phyloP scores from a whole-genome alignment of 148 eudicot species.

The Fagopyrum homotropicum region DNA sequence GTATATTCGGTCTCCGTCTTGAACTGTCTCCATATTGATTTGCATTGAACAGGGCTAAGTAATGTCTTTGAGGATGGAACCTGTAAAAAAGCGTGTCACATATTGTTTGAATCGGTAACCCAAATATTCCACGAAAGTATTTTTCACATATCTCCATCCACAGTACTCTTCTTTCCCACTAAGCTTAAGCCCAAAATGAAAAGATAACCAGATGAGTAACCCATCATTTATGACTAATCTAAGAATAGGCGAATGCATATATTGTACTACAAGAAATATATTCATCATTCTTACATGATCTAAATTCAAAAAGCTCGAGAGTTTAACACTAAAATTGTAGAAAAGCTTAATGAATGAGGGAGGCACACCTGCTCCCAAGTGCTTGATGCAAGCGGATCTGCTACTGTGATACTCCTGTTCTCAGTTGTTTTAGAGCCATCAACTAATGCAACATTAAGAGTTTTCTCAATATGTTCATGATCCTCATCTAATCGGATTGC shows the following conservation, averaged over 20 bases:
- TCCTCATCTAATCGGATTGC: conserved; percentile 39
- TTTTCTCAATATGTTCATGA: conserved; percentile 28
- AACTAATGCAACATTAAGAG: conserved; percentile 26
- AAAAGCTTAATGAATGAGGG: background rate
- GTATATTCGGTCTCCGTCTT: conserved; percentile 89
- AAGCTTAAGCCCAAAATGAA: background rate
- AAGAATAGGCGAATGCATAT: background rate
- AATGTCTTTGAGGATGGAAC: conserved; percentile 83
- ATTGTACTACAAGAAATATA: background rate
- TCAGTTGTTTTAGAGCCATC: conserved; percentile 11
- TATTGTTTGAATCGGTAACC: background rate
- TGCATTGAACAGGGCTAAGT: conserved; percentile 93
- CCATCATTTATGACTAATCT: background rate
- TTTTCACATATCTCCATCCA: background rate
- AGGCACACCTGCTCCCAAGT: conserved; percentile 85
- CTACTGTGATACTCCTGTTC: conserved; percentile 31
- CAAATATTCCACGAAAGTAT: background rate
- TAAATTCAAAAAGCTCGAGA: too few species aligned
- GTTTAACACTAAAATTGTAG: background rate
- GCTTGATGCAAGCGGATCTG: conserved; percentile 89
- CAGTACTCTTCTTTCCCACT: background rate
- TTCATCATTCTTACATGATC: background rate
- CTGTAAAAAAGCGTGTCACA: conserved; percentile 25
- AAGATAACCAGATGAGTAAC: background rate
- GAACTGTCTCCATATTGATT: conserved; percentile 93